Percentiles rank a stretch among this genome's conserved stretches.
Conservation (phyloP, 1,284 basidiomycete genomes). For the Pascua sp. region DNA sequence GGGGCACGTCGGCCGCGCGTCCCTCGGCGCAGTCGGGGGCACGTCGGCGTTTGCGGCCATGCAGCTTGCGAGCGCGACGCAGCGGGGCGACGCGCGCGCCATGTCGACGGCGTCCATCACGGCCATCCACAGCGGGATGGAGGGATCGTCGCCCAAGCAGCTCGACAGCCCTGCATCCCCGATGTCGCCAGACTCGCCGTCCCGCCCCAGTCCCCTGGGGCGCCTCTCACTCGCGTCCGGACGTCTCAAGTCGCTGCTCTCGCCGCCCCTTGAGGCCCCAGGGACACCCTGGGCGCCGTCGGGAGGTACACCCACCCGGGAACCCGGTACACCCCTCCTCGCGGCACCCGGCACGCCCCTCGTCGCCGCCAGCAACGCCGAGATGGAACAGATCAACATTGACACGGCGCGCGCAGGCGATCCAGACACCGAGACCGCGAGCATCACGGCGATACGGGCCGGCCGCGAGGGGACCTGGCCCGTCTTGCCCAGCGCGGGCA, state of each 20-base stretch:
- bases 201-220: not conserved
- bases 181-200: not conserved
- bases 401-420: constrained; percentile 29
- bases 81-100: constrained; percentile 29
- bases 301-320: not conserved
- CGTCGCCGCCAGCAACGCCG: not conserved
- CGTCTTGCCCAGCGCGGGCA: not conserved
- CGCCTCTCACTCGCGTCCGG: not conserved
- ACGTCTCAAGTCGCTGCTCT: not conserved
- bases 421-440: constrained; percentile 30
- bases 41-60: not conserved
- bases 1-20: not conserved
- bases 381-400: constrained; percentile 7
- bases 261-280: not conserved
- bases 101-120: constrained; percentile 37
- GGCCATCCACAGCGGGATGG: constrained; percentile 41
- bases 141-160: constrained; percentile 23
- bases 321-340: not conserved
- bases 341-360: too few species aligned
- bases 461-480: constrained; percentile 32
- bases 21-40: not conserved
- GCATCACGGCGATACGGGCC: constrained; percentile 41
- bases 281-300: too few species aligned
- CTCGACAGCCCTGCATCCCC: not conserved
- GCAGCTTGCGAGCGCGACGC: constrained; percentile 9